These are phyloP conservation scores for Millerozyma miso DNA, from an alignment of 805 yeast species.

Conservation along the genomic window DNA sequence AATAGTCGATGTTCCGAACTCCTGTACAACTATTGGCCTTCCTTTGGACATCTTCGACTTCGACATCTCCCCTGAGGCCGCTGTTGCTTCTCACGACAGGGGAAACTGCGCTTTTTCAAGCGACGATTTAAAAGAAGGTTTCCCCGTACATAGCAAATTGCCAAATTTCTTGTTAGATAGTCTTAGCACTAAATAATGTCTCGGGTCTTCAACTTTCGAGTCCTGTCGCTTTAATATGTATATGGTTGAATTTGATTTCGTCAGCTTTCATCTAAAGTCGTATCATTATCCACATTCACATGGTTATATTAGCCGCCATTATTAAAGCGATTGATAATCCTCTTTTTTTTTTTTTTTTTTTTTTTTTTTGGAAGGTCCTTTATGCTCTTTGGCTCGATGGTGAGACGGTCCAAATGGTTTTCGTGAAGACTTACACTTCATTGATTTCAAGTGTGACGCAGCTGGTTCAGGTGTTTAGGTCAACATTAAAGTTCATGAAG, in stretches of 20 bases:
- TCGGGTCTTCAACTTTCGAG: no score
- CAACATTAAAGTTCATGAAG: constrained; percentile 2
- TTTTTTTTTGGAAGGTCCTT: no score
- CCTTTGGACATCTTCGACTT: constrained; percentile 52
- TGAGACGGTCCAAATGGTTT: background rate
- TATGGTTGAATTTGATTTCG: no score
- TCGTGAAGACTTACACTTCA: background rate
- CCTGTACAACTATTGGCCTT: constrained; percentile 47
- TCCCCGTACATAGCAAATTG: background rate
- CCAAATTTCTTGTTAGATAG: background rate
- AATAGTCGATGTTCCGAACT: constrained; percentile 50
- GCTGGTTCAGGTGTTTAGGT: constrained; percentile 1
- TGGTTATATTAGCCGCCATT: no score
- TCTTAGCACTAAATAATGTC: no score
- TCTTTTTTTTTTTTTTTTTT: no score
- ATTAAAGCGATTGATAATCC: no score
- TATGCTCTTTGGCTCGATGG: no score
- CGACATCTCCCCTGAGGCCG: constrained; percentile 40
- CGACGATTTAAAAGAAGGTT: background rate
- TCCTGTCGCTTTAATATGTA: no score
- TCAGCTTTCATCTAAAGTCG: no score
- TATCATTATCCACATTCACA: no score
- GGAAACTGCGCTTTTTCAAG: constrained; percentile 38
- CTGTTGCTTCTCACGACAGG: constrained; percentile 18
- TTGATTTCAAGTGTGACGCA: background rate